Conservation (phyloP, 1,284 basidiomycete species). For the Puccinia brachypodii region DNA sequence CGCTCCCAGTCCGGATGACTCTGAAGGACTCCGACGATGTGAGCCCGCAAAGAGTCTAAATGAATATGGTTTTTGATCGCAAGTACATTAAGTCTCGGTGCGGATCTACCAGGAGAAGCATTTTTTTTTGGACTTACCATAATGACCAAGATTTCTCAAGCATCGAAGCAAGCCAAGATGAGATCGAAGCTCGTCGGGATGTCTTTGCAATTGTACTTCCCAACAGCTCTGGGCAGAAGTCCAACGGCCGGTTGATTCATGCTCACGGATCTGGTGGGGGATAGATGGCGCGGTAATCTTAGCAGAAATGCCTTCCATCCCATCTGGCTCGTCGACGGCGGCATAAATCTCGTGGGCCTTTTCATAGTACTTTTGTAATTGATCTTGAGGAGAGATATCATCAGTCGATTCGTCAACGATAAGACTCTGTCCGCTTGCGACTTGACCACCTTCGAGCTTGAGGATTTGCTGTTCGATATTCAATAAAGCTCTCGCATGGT, state of each 20-base stretch:
- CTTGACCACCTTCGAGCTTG: constrained; percentile 53
- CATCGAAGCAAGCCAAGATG: constrained; percentile 90
- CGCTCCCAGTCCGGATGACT: constrained; percentile 82
- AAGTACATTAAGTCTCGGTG: constrained; percentile 25
- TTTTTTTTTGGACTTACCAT: constrained; percentile 68
- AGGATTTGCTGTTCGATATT: constrained; percentile 84
- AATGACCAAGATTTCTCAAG: constrained; percentile 91
- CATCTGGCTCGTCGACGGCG: constrained; percentile 93
- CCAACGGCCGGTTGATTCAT: constrained; percentile 96
- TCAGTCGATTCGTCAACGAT: constrained; percentile 60
- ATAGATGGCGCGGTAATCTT: constrained; percentile 83
- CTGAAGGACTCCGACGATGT: constrained; percentile 81
- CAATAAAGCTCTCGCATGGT: constrained; percentile 90
- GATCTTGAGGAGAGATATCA: constrained; percentile 59
- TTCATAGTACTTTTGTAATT: constrained; percentile 80
- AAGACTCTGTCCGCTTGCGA: constrained; percentile 51
- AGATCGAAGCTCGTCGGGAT: constrained; percentile 80
- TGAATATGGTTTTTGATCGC: constrained; percentile 9
- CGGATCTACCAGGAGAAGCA: not conserved
- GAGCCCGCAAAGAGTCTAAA: constrained; percentile 88
- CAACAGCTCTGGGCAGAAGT: constrained; percentile 99
- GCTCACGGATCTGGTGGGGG: constrained; percentile 96
- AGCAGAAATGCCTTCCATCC: constrained; percentile 96
- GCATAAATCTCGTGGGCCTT: constrained; percentile 94
- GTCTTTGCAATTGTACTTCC: constrained; percentile 92